phyloP scores from a whole-genome alignment of 1,284 basidiomycete genomes.

The Lignosus rhinocerotis region DNA sequence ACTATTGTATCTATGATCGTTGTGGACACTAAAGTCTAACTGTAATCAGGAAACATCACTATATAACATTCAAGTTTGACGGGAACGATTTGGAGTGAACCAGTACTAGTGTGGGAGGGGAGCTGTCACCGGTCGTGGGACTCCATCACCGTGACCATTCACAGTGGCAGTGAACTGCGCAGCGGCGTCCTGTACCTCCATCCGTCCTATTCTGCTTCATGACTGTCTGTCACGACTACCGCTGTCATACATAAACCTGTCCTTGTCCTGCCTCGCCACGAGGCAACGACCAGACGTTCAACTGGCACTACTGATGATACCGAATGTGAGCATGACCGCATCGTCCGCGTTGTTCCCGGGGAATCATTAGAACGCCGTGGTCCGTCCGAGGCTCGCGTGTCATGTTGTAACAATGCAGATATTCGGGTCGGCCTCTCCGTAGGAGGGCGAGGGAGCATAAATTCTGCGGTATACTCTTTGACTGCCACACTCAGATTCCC shows the following conservation, averaged over 20 bases:
- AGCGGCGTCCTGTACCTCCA: neutral
- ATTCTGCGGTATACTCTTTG: neutral
- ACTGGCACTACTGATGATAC: slow-evolving; percentile 5
- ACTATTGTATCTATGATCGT: no score
- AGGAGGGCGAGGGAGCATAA: neutral
- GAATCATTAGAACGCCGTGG: slow-evolving; percentile 9
- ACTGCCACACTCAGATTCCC: neutral
- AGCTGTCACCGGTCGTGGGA: neutral
- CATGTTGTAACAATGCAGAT: neutral
- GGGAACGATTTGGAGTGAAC: no score
- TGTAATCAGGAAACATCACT: no score
- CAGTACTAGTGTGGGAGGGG: neutral
- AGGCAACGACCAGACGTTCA: neutral
- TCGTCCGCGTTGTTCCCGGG: slow-evolving; percentile 9
- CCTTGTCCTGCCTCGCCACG: neutral
- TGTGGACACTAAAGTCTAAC: no score
- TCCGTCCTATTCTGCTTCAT: neutral
- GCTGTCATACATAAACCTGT: neutral
- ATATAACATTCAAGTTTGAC: no score
- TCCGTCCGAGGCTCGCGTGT: slow-evolving; percentile 9
- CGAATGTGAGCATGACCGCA: neutral
- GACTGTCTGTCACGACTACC: neutral
- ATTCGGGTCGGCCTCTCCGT: neutral
- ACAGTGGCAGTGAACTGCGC: neutral
- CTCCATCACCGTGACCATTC: neutral